These are phyloP conservation scores for Chrysanthemum lavandulifolium DNA, from an alignment of 129 eudicot species.

Conservation along the genomic window DNA sequence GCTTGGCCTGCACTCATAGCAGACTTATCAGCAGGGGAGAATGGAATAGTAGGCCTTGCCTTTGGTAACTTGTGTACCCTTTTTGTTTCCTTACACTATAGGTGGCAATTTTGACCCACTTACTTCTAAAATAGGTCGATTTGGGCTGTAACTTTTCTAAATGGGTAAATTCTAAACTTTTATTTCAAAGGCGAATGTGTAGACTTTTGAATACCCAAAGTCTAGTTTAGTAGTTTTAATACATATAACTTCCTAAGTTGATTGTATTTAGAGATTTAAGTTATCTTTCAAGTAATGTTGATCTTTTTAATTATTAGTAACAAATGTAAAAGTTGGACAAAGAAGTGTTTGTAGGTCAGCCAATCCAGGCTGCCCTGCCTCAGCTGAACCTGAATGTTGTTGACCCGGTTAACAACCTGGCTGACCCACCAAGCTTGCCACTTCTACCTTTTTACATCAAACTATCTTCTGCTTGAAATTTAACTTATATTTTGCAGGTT, in stretches of 20 bases:
- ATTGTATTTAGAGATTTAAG: background rate
- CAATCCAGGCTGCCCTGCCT: no score
- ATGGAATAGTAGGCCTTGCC: slow-evolving; percentile 81
- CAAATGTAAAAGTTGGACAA: background rate
- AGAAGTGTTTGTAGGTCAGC: background rate
- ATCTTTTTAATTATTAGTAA: background rate
- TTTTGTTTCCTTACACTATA: slow-evolving; percentile 16
- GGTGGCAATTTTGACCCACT: background rate
- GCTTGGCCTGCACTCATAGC: slow-evolving; percentile 97
- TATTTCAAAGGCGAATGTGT: background rate
- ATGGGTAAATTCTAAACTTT: background rate
- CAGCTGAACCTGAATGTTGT: no score
- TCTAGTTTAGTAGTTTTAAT: background rate
- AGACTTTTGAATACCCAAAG: background rate
- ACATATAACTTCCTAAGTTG: background rate
- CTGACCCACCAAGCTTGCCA: background rate
- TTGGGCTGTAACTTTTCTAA: background rate
- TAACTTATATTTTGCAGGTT: slow-evolving; percentile 46
- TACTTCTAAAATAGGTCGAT: no score
- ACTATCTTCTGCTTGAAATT: background rate
- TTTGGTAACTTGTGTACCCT: slow-evolving; percentile 46
- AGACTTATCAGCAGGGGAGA: slow-evolving; percentile 83
- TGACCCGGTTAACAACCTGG: no score
- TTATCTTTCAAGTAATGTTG: background rate
- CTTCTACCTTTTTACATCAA: background rate